phyloP scores from a whole-genome alignment of 2,329 filamentous ascomycete species.

The Aspergillus sp. region DNA sequence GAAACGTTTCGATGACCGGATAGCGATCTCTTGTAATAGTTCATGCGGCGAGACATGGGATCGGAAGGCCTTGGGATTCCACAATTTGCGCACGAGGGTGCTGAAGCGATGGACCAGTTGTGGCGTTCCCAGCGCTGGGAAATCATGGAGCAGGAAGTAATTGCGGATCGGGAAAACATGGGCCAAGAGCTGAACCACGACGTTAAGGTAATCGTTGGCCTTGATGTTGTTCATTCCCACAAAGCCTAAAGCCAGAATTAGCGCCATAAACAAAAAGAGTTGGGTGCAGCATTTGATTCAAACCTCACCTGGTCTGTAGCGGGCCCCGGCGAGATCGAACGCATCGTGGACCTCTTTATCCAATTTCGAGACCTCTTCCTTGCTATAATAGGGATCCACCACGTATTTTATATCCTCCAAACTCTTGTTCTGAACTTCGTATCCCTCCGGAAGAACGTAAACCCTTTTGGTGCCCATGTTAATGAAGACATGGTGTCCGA shows the following conservation, averaged over 20 bases:
- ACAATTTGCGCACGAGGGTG: conserved; percentile 91
- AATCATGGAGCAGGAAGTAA: conserved; percentile 84
- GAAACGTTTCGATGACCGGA: conserved; percentile 89
- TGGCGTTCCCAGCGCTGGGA: conserved; percentile 60
- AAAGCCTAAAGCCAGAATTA: conserved; percentile 56
- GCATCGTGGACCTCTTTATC: conserved; percentile 63
- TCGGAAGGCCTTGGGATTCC: conserved; percentile 96
- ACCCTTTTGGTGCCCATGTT: conserved; percentile 71
- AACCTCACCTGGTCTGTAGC: conserved; percentile 71
- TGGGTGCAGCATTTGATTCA: neutral
- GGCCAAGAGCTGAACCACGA: conserved; percentile 84
- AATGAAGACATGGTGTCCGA: conserved; percentile 95
- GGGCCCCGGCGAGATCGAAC: conserved; percentile 77
- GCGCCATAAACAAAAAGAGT: neutral
- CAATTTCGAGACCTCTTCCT: conserved; percentile 74
- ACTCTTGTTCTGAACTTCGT: conserved; percentile 91
- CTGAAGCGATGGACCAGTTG: conserved; percentile 87
- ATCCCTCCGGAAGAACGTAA: conserved; percentile 77
- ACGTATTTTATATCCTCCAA: conserved; percentile 98
- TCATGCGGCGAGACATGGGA: conserved; percentile 96
- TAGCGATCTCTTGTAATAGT: conserved; percentile 87
- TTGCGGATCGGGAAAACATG: conserved; percentile 89
- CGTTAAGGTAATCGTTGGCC: conserved; percentile 97
- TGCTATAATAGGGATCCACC: conserved; percentile 83
- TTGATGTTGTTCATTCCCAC: conserved; percentile 99